Conservation (phyloP, 2,329 filamentous ascomycete species). For the Grosmannia serpens region DNA sequence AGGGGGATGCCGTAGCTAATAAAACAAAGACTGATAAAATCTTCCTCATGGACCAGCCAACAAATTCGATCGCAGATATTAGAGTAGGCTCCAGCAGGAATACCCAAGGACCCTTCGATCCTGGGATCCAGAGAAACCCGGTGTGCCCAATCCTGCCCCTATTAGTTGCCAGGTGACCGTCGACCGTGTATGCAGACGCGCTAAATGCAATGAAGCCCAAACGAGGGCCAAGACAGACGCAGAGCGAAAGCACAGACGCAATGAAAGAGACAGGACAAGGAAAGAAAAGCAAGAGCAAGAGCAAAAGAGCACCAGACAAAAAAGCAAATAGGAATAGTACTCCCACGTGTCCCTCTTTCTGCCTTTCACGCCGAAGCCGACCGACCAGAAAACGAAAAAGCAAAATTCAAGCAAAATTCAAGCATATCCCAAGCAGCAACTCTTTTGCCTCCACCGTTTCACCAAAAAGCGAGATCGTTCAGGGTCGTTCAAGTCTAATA, state of each 20-base stretch:
- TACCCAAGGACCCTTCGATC: conserved; percentile 20
- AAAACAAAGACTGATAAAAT: conserved; percentile 22
- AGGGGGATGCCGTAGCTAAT: conserved; percentile 33
- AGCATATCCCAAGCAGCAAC: conserved; percentile 9
- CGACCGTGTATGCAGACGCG: conserved; percentile 18
- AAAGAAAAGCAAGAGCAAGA: conserved; percentile 6
- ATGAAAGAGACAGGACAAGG: conserved; percentile 13
- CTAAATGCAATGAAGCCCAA: conserved; percentile 10
- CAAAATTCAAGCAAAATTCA: conserved; percentile 4
- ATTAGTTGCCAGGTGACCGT: conserved; percentile 33
- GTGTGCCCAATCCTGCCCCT: conserved; percentile 25
- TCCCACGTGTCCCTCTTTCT: conserved; percentile 7
- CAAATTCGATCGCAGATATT: conserved; percentile 31
- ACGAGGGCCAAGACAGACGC: neutral
- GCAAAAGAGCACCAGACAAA: neutral
- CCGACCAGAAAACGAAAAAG: conserved; percentile 10
- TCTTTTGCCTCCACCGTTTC: conserved; percentile 7
- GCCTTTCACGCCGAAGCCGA: conserved; percentile 11
- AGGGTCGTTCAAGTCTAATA: conserved; percentile 44
- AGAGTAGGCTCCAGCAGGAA: conserved; percentile 17
- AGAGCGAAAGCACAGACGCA: conserved; percentile 16
- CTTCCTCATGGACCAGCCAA: conserved; percentile 42
- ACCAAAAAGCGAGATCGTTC: conserved; percentile 24
- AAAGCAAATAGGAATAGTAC: neutral
- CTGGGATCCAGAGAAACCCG: conserved; percentile 26